Percentiles rank a stretch among this genome's conserved stretches.
These are phyloP conservation scores for Lasiosphaeria ovina DNA, from an alignment of 495 filamentous ascomycete species.

Conservation along the genomic window DNA sequence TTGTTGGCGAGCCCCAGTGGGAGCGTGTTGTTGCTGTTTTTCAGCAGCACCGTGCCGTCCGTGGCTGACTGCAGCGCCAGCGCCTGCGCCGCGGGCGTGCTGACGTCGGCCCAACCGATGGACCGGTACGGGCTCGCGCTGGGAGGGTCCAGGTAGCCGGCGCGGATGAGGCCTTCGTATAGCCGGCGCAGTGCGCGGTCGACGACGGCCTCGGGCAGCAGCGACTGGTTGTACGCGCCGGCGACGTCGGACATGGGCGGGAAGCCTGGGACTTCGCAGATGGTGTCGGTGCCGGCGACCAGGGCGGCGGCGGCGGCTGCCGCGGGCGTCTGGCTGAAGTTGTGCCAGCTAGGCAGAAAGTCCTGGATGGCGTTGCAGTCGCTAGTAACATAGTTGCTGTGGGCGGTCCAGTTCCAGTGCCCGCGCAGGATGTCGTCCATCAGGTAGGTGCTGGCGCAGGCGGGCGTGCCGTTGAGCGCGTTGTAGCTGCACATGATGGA, in stretches of 20 bases:
- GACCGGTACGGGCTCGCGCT: conserved; percentile 7
- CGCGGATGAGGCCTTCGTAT: conserved; percentile 45
- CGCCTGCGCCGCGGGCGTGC: conserved; percentile 20
- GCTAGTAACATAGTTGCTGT: conserved; percentile 41
- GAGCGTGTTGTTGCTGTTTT: conserved; percentile 32
- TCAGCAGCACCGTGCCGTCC: conserved; percentile 32
- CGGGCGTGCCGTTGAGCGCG: conserved; percentile 44
- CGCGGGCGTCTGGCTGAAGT: conserved; percentile 30
- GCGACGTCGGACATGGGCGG: conserved; percentile 14
- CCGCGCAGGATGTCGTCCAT: conserved; percentile 43
- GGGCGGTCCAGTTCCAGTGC: conserved; percentile 46
- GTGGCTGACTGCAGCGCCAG: conserved; percentile 31
- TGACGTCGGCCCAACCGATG: conserved; percentile 19
- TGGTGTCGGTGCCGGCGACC: conserved; percentile 22
- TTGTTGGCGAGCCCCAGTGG: conserved; percentile 21
- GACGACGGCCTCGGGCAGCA: conserved; percentile 13
- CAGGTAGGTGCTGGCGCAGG: conserved; percentile 43
- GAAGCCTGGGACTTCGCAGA: conserved; percentile 29
- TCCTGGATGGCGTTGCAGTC: conserved; percentile 44
- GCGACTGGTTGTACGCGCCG: conserved; percentile 14
- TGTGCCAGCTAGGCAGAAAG: conserved; percentile 21
- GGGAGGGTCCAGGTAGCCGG: conserved; percentile 28
- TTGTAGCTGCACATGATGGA: conserved; percentile 53
- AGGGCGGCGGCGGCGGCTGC: conserved; percentile 26
- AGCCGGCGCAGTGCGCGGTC: conserved; percentile 19